phyloP scores from a whole-genome alignment of 2,329 filamentous ascomycete species.

The Paracamarosporium sp. region DNA sequence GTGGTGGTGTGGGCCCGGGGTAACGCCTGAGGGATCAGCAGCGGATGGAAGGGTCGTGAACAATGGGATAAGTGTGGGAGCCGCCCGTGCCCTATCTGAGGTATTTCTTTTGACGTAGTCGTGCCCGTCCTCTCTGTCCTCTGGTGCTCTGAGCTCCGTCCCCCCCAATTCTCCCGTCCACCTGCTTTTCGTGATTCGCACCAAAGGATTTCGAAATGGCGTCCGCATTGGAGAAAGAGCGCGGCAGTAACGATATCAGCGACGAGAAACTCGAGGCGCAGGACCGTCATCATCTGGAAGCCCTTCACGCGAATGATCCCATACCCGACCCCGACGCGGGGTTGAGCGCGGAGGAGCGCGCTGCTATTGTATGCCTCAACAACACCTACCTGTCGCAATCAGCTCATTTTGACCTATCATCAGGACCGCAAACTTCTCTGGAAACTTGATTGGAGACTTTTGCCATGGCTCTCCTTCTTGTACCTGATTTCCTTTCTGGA shows the following conservation, averaged over 20 bases:
- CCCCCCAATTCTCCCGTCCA: not conserved
- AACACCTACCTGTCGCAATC: not conserved
- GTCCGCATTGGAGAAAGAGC: conserved; percentile 24
- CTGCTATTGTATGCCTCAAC: conserved; percentile 60
- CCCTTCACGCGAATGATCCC: conserved; percentile 22
- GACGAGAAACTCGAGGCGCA: conserved; percentile 30
- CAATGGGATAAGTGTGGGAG: not conserved
- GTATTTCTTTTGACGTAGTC: not conserved
- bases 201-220: conserved; percentile 20
- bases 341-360: conserved; percentile 67
- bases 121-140: not conserved
- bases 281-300: conserved; percentile 8
- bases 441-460: conserved; percentile 56
- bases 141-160: not conserved
- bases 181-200: no score
- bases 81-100: not conserved
- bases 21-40: no score
- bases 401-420: not conserved
- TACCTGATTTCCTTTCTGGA: conserved; percentile 50
- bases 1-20: not conserved
- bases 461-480: conserved; percentile 51
- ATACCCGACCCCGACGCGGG: conserved; percentile 68
- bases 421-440: conserved; percentile 69
- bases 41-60: not conserved
- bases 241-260: conserved; percentile 15